Evolutionary conservation across 169 alveolate species (phyloP).

Genomic region (Plasmodium ovale): DNA sequence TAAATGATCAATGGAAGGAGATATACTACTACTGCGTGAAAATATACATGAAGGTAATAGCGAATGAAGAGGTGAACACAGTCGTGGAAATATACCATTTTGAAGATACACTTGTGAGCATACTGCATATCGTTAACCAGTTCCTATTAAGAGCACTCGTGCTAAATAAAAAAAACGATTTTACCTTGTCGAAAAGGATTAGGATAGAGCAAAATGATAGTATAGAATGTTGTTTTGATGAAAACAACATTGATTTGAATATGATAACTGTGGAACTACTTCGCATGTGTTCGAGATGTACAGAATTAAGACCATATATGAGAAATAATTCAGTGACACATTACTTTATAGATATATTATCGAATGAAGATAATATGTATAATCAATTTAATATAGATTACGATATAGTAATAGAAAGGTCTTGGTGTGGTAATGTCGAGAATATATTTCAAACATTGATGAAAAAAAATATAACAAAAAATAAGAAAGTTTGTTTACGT

Average conservation of each 20-base stretch:
- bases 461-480: constrained; percentile 43
- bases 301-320: constrained; percentile 21
- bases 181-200: not conserved
- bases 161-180: constrained; percentile 23
- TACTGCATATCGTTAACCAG: constrained; percentile 50
- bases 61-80: constrained; percentile 32
- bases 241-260: constrained; percentile 20
- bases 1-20: constrained; percentile 62
- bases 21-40: constrained; percentile 59
- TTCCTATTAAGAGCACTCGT: constrained; percentile 17
- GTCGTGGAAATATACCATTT: constrained; percentile 26
- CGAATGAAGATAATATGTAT: constrained; percentile 55
- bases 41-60: constrained; percentile 54
- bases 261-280: constrained; percentile 39
- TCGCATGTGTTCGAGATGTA: constrained; percentile 27
- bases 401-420: constrained; percentile 65
- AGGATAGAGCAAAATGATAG: not conserved
- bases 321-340: constrained; percentile 32
- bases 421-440: constrained; percentile 62
- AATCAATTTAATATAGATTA: constrained; percentile 57
- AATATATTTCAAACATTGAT: constrained; percentile 51
- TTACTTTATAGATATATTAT: constrained; percentile 23
- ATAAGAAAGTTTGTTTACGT: constrained; percentile 61
- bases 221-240: not conserved
- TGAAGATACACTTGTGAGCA: constrained; percentile 19